phyloP scores from a whole-genome alignment of 495 filamentous ascomycete genomes.

The Podospora sp. region DNA sequence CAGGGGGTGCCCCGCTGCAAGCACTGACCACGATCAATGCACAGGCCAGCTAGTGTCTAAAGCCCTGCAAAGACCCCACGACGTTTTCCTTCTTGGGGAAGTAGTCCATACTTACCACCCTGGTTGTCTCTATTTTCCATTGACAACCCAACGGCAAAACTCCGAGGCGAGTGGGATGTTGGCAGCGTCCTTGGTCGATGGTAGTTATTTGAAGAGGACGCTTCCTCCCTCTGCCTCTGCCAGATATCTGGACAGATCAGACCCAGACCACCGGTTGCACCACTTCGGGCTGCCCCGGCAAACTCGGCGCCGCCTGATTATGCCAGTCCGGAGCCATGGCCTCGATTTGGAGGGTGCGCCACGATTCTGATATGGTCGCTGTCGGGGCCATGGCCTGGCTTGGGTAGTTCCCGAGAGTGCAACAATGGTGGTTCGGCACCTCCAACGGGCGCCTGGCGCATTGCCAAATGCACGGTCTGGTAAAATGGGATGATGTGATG shows the following conservation, averaged over 20 bases:
- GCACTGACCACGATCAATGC: constrained; percentile 18
- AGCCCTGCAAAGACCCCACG: constrained; percentile 6
- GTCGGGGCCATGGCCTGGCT: constrained; percentile 1
- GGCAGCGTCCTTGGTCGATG: neutral
- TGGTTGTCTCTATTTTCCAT: constrained; percentile 12
- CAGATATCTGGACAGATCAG: neutral
- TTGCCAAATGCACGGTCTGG: neutral
- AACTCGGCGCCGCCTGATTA: constrained; percentile 3
- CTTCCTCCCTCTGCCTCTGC: neutral
- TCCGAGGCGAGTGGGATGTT: neutral
- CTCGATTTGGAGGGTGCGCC: constrained; percentile 1
- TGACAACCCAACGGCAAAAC: constrained; percentile 3
- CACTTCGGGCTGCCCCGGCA: neutral
- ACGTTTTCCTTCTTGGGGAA: neutral
- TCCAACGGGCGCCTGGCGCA: constrained; percentile 1
- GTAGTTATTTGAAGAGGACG: neutral
- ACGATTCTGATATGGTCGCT: constrained; percentile 1
- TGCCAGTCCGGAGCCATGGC: neutral
- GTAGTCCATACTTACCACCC: neutral
- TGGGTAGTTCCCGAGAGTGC: neutral
- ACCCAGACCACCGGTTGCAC: neutral
- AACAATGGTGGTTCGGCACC: neutral
- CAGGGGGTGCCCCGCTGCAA: constrained; percentile 9
- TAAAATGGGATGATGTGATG: neutral
- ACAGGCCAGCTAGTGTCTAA: neutral